Evolutionary conservation across 2,329 filamentous ascomycete genomes (phyloP), one percentile per base, ranked within the genome.

Genomic region (Rhynchosporium secalis): DNA sequence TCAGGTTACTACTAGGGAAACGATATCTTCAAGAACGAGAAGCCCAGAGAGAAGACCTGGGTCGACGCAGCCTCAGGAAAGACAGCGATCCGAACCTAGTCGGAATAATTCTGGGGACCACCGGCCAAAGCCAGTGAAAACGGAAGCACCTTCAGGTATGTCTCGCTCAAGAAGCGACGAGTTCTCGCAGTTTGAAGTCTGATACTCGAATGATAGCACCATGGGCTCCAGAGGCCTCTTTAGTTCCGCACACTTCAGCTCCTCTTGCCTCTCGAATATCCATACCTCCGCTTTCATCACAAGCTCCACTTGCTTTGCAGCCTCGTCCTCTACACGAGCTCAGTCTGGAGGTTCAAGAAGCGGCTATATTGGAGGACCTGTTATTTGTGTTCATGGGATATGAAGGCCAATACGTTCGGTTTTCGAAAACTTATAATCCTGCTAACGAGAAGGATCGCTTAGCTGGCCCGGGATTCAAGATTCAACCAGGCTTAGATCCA

Each of bases 351-450:
- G 84, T 85, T 2, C 95, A 99, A 75, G 95, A 99, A 77, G 85
- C 87, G 29, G 90, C 86, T 8, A 89, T 99, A 52, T 81, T 98
- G 48, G 93, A 97, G 69, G 95, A 99, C 71, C 78, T 99, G 15
- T 77, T 98, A 41, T 97, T 94, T 73, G 92, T 96, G 4, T 96
- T 98, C 71, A 97, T 99, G 93, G 95, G 95, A 29, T 96, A 92
- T 67, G 95, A 99, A 76, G 95, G 95, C n/a, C 92, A 96, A 75
- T 98, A 98, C 74, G 90, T 99, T 65, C 90, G 91, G 60, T 98
- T 92, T 73, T 84, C 84, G 62, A 89, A 91, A 68, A 84, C 85
- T 8, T 98, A 96, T 74, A 88, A 96, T 69, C 92, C 93, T 0
- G 79, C 83, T 3, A 86, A 91, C 57, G 95, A 99, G 77, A 91